Evolutionary conservation across 2,329 filamentous ascomycete genomes (phyloP).

Genomic region (Fusarium chuoi): DNA sequence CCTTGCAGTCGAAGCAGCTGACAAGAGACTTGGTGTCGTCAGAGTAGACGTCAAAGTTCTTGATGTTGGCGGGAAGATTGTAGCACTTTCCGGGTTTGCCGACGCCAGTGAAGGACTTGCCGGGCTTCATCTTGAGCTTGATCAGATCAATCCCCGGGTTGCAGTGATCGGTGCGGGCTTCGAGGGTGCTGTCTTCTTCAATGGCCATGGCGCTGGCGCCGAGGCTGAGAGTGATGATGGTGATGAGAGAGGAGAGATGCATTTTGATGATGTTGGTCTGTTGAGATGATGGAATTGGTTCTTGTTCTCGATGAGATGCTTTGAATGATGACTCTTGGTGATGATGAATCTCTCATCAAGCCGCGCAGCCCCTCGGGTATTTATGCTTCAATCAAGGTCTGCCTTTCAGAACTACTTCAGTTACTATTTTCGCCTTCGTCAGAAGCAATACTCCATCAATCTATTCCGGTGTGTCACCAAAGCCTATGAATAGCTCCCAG

Average conservation of each 20-base stretch:
- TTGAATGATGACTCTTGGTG: not conserved
- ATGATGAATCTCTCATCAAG: not conserved
- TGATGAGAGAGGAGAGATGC: not conserved
- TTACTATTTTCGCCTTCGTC: too few relatives aligned
- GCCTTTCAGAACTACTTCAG: too few relatives aligned
- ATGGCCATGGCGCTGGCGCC: not conserved
- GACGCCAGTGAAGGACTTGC: not conserved
- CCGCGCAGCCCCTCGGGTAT: not conserved
- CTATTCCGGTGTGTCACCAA: accelerated
- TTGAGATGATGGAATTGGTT: not conserved
- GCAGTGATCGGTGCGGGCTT: not conserved
- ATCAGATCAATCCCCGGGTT: not conserved
- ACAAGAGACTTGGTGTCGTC: not conserved
- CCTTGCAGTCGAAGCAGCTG: conserved; percentile 7
- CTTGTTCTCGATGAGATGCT: not conserved
- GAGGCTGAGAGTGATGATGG: not conserved
- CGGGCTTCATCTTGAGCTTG: not conserved
- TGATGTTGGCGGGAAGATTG: not conserved
- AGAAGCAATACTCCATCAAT: accelerated
- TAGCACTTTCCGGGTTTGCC: not conserved
- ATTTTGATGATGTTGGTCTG: not conserved
- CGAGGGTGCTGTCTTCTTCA: not conserved
- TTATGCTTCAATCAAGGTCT: not conserved
- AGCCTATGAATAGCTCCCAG: not conserved
- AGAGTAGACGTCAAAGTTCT: not conserved